Base-by-base conservation (phyloP, 768 basidiomycete genomes). In the Boletus rubroflammeus region DNA sequence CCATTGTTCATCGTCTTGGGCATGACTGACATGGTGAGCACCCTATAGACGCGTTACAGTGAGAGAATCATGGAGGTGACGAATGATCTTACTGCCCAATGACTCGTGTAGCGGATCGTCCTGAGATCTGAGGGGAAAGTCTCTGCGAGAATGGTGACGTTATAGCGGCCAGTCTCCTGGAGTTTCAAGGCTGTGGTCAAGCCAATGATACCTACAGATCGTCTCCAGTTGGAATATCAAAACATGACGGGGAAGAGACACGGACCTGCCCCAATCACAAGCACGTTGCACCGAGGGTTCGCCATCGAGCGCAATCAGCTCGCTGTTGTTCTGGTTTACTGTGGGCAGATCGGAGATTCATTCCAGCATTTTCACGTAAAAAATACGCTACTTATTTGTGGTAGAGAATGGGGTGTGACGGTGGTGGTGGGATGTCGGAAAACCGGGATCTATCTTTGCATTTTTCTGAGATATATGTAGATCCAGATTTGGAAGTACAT, bases 141-240 rank as follows among this genome's bases (percentile, higher is more conserved):
- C 41, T 88, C 85, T 1, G 88, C 85, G 14, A 90, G 69, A 42
- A 92, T 77, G 1, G 81, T 81, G 21, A 90, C 88, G 7, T 72
- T 67, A 60, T 85, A 84, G 2, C 71, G 73, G 3, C 79, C 80
- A 15, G 72, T 73, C 56, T 85, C 80, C 62, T 86, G 86, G 14
- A 88, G 75, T 62, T 76, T 81, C 29, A 89, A 53, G 0, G 88
- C 89, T 3, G 88, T 88, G 1, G 86, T 84, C 26, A 91, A 74
- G 3, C 88, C 88, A 3, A 90, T 72, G 3, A 90, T 88, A 45
- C 88, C 88, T 90, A 51, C 26, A 26, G 10, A 26, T 17, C 25
- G 42, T 17, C 17, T 4, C 26, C 21, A 5, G 6, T 40, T 43
- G 17, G 8, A 26, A 6, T 25, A 26, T 17, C 6, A 21, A 40